Evolutionary conservation across 73 alveolate species (phyloP).

Genomic region (Symbiodinium pilosum): DNA sequence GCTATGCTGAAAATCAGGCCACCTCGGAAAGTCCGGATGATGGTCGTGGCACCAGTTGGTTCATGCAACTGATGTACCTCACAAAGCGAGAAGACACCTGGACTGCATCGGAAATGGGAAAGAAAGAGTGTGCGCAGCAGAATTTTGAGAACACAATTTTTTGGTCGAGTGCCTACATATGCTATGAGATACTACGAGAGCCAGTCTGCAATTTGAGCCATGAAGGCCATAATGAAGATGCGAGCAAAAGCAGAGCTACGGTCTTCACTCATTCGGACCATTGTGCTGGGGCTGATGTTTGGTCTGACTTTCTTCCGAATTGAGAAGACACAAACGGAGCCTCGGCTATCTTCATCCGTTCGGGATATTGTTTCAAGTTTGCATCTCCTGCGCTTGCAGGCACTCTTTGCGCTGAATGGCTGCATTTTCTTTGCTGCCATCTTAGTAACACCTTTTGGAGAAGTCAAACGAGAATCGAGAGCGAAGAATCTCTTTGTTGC

Average conservation of each 20-base stretch:
- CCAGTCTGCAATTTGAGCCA: not conserved
- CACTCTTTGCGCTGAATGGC: slow-evolving; percentile 56
- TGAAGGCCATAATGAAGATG: slow-evolving; percentile 52
- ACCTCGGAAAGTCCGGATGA: slow-evolving; percentile 16
- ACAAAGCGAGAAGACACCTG: slow-evolving; percentile 52
- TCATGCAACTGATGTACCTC: slow-evolving; percentile 4
- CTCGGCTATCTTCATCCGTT: not conserved
- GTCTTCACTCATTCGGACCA: slow-evolving; percentile 34
- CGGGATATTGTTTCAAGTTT: not conserved
- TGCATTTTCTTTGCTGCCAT: slow-evolving; percentile 31
- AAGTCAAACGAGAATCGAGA: too few species aligned
- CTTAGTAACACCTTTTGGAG: too few species aligned
- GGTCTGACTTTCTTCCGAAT: slow-evolving; percentile 50
- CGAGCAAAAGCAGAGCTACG: slow-evolving; percentile 71
- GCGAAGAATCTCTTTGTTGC: too few species aligned
- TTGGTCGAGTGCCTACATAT: too few species aligned
- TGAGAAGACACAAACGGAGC: slow-evolving; percentile 49
- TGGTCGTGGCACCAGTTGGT: slow-evolving; percentile 40
- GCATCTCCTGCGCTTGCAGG: not conserved
- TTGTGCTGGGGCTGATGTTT: slow-evolving; percentile 46
- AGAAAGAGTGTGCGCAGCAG: too few species aligned
- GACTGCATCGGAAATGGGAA: not conserved
- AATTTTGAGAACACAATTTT: too few species aligned
- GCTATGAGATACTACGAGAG: too few species aligned
- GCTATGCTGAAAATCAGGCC: not conserved